A percentile compares a stretch with the other conserved stretches of the same genome.
Conservation (phyloP, 2,329 filamentous ascomycete genomes). For the Xylaria sp. region DNA sequence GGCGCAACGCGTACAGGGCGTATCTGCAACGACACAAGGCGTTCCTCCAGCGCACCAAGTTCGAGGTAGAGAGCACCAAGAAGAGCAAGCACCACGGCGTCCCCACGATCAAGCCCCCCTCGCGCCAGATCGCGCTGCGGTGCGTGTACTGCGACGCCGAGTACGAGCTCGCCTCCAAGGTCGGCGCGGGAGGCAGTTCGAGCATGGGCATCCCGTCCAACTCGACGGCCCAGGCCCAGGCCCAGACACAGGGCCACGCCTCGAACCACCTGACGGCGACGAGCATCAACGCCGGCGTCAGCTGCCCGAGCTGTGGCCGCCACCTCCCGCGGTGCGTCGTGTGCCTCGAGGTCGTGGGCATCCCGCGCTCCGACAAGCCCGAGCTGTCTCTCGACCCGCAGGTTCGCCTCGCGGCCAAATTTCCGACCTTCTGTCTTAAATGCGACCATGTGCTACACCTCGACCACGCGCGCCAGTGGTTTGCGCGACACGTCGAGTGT, state of each 20-base stretch:
- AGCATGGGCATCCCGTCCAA: conserved; percentile 7
- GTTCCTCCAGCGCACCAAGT: conserved; percentile 79
- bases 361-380: conserved; percentile 68
- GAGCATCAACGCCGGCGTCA: conserved; percentile 68
- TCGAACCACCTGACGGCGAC: conserved; percentile 66
- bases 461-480: conserved; percentile 75
- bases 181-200: conserved; percentile 31
- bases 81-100: conserved; percentile 72
- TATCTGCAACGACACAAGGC: conserved; percentile 77
- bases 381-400: conserved; percentile 61
- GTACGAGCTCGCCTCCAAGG: conserved; percentile 58
- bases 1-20: conserved; percentile 77
- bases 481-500: conserved; percentile 71
- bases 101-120: conserved; percentile 71
- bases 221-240: conserved; percentile 18
- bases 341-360: conserved; percentile 73
- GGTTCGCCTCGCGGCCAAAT: conserved; percentile 62
- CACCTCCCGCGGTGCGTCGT: conserved; percentile 75
- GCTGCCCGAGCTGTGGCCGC: conserved; percentile 73
- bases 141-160: conserved; percentile 80
- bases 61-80: conserved; percentile 79
- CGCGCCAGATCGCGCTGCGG: conserved; percentile 76
- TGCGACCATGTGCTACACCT: conserved; percentile 76
- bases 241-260: conserved; percentile 41
- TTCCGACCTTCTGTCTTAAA: conserved; percentile 74